Percentiles rank a stretch among this genome's conserved stretches.
Evolutionary conservation across 306 rosid species (phyloP).

Genomic region (Cyclanthera cordifolia): DNA sequence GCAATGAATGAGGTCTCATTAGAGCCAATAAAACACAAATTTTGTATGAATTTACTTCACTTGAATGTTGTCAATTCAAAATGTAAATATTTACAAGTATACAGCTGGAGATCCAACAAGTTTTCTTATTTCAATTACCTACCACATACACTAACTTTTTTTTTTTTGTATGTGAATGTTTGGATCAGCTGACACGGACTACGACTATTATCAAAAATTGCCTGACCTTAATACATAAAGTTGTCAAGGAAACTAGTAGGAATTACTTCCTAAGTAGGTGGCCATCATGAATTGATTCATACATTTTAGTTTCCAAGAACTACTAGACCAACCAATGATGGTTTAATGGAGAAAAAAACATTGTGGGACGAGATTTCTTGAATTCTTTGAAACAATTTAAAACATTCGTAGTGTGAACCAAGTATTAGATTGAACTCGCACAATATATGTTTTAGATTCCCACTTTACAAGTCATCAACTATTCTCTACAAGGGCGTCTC

Average conservation of each 20-base stretch:
- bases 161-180: too few relatives aligned
- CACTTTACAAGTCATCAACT: neutral
- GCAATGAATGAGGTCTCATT: neutral
- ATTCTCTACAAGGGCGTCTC: neutral
- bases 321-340: too few relatives aligned
- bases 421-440: neutral
- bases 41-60: neutral
- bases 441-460: neutral
- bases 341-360: neutral
- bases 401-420: neutral
- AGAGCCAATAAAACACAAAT: neutral
- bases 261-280: too few relatives aligned
- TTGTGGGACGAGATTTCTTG: neutral
- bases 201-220: too few relatives aligned
- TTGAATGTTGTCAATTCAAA: neutral
- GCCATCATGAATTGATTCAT: too few relatives aligned
- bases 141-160: neutral
- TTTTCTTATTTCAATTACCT: neutral
- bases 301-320: too few relatives aligned
- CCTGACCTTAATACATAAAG: too few relatives aligned
- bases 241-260: too few relatives aligned
- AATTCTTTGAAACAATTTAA: neutral
- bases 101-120: neutral
- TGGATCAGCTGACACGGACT: too few relatives aligned
- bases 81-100: neutral